Evolutionary conservation across 306 rosid genomes (phyloP).

Genomic region (Vicia faba): DNA sequence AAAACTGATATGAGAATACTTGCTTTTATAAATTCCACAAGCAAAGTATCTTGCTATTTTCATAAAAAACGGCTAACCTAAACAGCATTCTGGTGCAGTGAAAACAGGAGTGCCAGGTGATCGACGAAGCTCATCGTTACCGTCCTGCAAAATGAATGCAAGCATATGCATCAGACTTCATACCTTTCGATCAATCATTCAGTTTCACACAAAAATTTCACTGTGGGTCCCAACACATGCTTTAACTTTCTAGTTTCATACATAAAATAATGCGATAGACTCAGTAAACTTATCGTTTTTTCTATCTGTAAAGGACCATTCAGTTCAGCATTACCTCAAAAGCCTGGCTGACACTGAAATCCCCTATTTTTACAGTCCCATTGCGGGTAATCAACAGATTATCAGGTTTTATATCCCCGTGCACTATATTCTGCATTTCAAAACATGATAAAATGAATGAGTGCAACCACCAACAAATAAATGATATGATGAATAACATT

Average conservation of each 20-base stretch:
- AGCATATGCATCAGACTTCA: too few relatives aligned
- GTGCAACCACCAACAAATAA: background rate
- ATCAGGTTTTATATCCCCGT: slow-evolving; percentile 97
- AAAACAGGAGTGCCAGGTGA: slow-evolving; percentile 99
- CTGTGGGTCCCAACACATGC: too few relatives aligned
- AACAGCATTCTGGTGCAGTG: slow-evolving; percentile 98
- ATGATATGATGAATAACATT: background rate
- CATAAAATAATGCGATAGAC: background rate
- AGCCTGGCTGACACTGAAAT: slow-evolving; percentile 99
- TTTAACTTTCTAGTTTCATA: background rate
- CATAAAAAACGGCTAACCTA: slow-evolving; percentile 58
- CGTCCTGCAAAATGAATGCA: slow-evolving; percentile 71
- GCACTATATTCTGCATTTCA: slow-evolving; percentile 82
- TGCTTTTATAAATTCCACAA: background rate
- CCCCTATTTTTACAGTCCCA: slow-evolving; percentile 95
- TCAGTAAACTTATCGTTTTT: slow-evolving; percentile 15
- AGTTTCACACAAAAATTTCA: too few relatives aligned
- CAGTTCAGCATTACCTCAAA: slow-evolving; percentile 69
- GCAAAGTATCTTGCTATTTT: slow-evolving; percentile 25
- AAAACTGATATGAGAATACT: slow-evolving; percentile 33
- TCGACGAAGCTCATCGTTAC: slow-evolving; percentile 85
- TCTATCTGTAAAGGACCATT: slow-evolving; percentile 7
- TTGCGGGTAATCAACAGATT: slow-evolving; percentile 71
- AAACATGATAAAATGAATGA: slow-evolving; percentile 35
- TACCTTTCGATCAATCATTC: too few relatives aligned